Conservation (phyloP, 2,329 filamentous ascomycete species). For the Penicillium verrucosum region DNA sequence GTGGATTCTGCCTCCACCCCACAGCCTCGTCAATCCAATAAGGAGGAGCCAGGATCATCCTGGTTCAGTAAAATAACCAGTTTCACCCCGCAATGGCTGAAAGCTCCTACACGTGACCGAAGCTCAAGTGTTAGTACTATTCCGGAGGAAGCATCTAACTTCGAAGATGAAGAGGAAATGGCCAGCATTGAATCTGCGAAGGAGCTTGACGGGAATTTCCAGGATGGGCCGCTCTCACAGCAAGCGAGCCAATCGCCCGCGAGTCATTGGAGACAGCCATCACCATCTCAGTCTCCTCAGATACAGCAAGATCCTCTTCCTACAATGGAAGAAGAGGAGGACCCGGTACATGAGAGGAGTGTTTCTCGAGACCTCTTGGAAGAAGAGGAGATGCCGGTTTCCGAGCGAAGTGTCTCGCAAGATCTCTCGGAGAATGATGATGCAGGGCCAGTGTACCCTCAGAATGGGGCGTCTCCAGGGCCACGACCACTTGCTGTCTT, state of each 20-base stretch:
- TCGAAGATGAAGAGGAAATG: conserved; percentile 19
- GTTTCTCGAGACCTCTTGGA: background rate
- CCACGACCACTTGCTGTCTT: conserved; percentile 33
- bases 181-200: conserved; percentile 15
- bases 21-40: conserved; percentile 13
- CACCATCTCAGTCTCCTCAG: conserved; percentile 4
- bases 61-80: conserved; percentile 39
- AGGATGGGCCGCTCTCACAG: conserved; percentile 15
- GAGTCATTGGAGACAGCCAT: conserved; percentile 11
- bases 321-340: conserved; percentile 11
- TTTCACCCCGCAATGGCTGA: conserved; percentile 36
- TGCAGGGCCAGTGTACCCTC: conserved; percentile 6
- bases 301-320: conserved; percentile 3
- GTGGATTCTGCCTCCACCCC: conserved; percentile 24
- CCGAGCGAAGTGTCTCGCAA: conserved; percentile 4
- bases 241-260: conserved; percentile 13
- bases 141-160: conserved; percentile 7
- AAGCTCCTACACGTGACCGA: conserved; percentile 25
- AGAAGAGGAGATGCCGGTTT: background rate
- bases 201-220: conserved; percentile 11
- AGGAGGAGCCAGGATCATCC: conserved; percentile 29
- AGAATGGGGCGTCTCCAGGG: conserved; percentile 12
- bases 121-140: conserved; percentile 15
- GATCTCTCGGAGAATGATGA: background rate
- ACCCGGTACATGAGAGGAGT: background rate